Evolutionary conservation across 306 rosid species (phyloP), one percentile per base, ranked within the genome.

Genomic region (Ammopiptanthus mongolicus): DNA sequence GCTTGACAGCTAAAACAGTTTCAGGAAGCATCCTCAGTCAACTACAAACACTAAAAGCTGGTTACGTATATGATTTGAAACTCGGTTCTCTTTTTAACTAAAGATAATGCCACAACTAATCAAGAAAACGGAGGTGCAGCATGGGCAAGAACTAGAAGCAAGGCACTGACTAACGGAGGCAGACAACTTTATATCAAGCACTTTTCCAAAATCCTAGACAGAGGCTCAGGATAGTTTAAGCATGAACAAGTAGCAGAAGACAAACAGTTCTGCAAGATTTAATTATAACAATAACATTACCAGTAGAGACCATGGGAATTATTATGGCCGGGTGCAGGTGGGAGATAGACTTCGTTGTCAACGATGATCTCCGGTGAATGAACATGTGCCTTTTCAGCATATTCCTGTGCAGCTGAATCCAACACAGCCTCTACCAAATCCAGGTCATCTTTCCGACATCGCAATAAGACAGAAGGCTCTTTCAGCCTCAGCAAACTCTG

Each of bases 401-500:
- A 95, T 74, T 92, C 97, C 80, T 47, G 74, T 0, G 91, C 93
- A 66, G 99, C 97, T 73, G 93, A 83, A 42, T 86, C 69, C 84
- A 86, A 48, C 53, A 95, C 96, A 39, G 82, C 19, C 91, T 90
- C 93, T 72, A 95, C 96, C 85, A 90, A 82, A 56, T 80, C 70
- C 23, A 87, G 78, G 72, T 95, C 97, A 29, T 80, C 85, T 80
- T 95, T 75, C 58, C 99, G 96, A 72, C 99, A 95, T 44, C 97
- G 88, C 90, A 95, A 52, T 42, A 95, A 66, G 69, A 95, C 91
- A 70, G 99, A 86, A 68, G 99, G 93, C 88, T 95, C 99, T 84
- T 90, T 95, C 82, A 95, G 84, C 86, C 99, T 88, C 22, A 95
- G 88, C 85, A 95, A 89, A 79, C 87, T 81, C 99, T 95, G 91